A percentile compares a stretch with the other conserved stretches of the same genome.
These are phyloP conservation scores for Alternaria triticina DNA, from an alignment of 2,329 filamentous ascomycete species.

Conservation along the genomic window DNA sequence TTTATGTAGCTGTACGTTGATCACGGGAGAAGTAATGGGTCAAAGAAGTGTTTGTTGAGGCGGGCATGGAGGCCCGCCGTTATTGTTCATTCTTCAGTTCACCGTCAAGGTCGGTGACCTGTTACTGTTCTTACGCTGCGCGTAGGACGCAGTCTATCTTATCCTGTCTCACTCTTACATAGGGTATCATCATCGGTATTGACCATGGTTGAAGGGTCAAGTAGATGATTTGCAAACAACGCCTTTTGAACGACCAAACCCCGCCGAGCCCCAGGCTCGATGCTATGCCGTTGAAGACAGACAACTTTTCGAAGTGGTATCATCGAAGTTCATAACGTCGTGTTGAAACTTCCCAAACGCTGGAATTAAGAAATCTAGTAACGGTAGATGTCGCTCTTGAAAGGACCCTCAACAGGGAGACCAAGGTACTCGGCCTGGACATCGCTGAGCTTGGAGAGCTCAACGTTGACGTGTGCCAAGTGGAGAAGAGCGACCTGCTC, in stretches of 20 bases:
- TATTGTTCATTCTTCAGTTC: slow-evolving; percentile 27
- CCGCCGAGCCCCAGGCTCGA: slow-evolving; percentile 39
- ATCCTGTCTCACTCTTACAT: slow-evolving; percentile 36
- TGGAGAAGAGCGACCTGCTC: slow-evolving; percentile 98
- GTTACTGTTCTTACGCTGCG: slow-evolving; percentile 30
- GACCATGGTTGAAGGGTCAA: slow-evolving; percentile 49
- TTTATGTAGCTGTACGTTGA: not conserved
- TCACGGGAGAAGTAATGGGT: not conserved
- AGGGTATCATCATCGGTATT: slow-evolving; percentile 37
- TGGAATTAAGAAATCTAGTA: slow-evolving; percentile 48
- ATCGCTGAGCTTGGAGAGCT: slow-evolving; percentile 83
- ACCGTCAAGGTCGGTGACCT: slow-evolving; percentile 15
- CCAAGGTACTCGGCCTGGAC: slow-evolving; percentile 96
- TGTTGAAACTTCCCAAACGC: slow-evolving; percentile 56
- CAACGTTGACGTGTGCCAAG: slow-evolving; percentile 89
- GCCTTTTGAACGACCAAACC: slow-evolving; percentile 44
- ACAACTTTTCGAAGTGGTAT: slow-evolving; percentile 62
- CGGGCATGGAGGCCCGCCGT: slow-evolving; percentile 17
- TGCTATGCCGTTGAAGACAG: slow-evolving; percentile 68
- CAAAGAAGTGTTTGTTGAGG: not conserved
- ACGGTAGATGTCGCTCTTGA: slow-evolving; percentile 88
- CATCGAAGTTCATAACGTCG: slow-evolving; percentile 65
- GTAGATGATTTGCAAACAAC: slow-evolving; percentile 46
- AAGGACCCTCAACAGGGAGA: slow-evolving; percentile 84
- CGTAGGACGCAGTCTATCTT: slow-evolving; percentile 22